phyloP scores from a whole-genome alignment of 176 grass and related monocot species.

The Areca catechu region DNA sequence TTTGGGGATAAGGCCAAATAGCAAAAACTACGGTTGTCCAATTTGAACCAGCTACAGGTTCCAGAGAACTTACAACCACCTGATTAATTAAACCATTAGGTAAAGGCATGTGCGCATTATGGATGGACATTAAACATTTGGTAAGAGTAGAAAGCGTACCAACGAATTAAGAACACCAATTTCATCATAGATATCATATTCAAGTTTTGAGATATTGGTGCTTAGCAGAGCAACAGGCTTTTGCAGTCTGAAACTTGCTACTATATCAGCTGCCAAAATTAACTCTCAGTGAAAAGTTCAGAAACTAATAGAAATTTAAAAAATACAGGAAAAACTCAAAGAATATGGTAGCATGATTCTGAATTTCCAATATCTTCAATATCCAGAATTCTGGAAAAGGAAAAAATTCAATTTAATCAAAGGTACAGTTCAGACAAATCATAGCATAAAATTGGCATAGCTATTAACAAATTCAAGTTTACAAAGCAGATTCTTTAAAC shows the following conservation, averaged over 20 bases:
- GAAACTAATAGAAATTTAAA: too few species aligned
- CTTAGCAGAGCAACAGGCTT: conserved; percentile 52
- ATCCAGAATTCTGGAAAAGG: too few species aligned
- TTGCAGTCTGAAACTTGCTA: conserved; percentile 72
- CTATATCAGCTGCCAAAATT: conserved; percentile 58
- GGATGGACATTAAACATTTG: too few species aligned
- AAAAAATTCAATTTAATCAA: too few species aligned
- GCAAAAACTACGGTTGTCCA: conserved; percentile 73
- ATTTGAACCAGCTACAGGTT: conserved; percentile 41
- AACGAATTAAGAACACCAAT: conserved; percentile 65
- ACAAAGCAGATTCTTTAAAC: too few species aligned
- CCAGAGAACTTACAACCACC: conserved; percentile 61
- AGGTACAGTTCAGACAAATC: too few species aligned
- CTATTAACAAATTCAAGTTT: too few species aligned
- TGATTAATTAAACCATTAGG: conserved; percentile 21
- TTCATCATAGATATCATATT: conserved; percentile 84
- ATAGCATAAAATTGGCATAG: too few species aligned
- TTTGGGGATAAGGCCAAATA: conserved; percentile 66
- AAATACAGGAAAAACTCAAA: too few species aligned
- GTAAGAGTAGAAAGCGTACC: conserved; percentile 33
- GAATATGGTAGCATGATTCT: too few species aligned
- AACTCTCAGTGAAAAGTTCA: not conserved
- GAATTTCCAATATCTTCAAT: too few species aligned
- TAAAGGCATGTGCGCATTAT: not conserved
- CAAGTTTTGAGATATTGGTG: conserved; percentile 53